A percentile compares a stretch with the other conserved stretches of the same genome.
phyloP scores from a whole-genome alignment of 2,329 filamentous ascomycete species.

The Thelonectria olida region DNA sequence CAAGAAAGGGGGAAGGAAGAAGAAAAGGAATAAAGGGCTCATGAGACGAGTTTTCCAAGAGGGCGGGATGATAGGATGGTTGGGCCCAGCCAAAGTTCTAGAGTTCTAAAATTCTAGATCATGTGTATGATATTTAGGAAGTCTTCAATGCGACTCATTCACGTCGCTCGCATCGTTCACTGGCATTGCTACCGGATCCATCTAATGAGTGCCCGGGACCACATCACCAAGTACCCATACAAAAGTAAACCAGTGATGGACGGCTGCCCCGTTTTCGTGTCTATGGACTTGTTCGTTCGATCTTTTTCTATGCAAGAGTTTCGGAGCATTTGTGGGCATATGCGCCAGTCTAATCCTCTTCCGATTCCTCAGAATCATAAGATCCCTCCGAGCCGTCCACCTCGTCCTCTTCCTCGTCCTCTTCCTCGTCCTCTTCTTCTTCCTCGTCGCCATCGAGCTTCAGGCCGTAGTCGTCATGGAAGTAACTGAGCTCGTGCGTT shows the following conservation, averaged over 20 bases:
- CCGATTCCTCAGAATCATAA: constrained; percentile 41
- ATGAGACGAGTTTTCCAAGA: constrained; percentile 1
- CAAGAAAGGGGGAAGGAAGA: neutral
- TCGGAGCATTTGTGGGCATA: neutral
- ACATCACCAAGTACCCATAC: neutral
- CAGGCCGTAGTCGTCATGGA: constrained; percentile 90
- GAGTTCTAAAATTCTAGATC: constrained; percentile 25
- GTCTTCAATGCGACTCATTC: constrained; percentile 20
- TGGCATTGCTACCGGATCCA: constrained; percentile 32
- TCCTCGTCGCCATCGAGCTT: constrained; percentile 70
- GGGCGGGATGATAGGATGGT: neutral
- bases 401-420: constrained; percentile 49
- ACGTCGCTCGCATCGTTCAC: constrained; percentile 18
- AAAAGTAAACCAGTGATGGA: neutral
- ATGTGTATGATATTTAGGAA: constrained; percentile 31
- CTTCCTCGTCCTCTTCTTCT: constrained; percentile 58
- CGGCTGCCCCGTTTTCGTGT: constrained; percentile 1
- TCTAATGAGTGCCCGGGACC: constrained; percentile 13
- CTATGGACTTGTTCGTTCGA: constrained; percentile 8
- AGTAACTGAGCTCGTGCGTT: constrained; percentile 77
- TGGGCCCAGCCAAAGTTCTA: constrained; percentile 4
- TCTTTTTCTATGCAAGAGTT: constrained; percentile 12
- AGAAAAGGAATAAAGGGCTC: neutral
- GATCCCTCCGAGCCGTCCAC: constrained; percentile 43
- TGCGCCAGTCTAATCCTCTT: constrained; percentile 37